A percentile compares a stretch with the other conserved stretches of the same genome.
phyloP scores from a whole-genome alignment of 768 basidiomycete genomes.

The Macrolepiota dolichaula region DNA sequence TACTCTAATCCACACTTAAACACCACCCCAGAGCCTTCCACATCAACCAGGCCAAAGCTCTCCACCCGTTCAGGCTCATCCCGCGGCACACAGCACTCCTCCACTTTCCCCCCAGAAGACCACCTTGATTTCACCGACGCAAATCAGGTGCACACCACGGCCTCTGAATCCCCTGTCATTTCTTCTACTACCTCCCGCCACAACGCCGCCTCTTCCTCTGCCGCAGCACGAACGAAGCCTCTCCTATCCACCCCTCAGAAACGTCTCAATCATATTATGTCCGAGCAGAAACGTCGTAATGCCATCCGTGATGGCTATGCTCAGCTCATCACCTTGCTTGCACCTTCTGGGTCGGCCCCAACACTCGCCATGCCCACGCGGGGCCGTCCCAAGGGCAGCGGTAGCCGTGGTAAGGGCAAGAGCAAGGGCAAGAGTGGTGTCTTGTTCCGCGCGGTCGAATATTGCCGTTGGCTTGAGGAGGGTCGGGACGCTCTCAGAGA shows the following conservation, averaged over 20 bases:
- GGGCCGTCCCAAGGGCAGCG: constrained; percentile 78
- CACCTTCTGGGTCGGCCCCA: constrained; percentile 68
- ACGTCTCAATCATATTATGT: constrained; percentile 90
- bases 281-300: constrained; percentile 90
- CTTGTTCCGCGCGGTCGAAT: constrained; percentile 82
- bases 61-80: constrained; percentile 25
- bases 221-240: constrained; percentile 46
- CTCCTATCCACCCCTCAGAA: constrained; percentile 84
- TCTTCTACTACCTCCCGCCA: constrained; percentile 17
- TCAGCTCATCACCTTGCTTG: constrained; percentile 76
- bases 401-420: constrained; percentile 59
- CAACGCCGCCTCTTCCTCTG: constrained; percentile 9
- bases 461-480: constrained; percentile 84
- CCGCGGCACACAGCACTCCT: constrained; percentile 21
- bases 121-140: constrained; percentile 18
- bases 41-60: constrained; percentile 29
- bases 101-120: constrained; percentile 19
- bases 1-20: constrained; percentile 49
- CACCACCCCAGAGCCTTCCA: constrained; percentile 39
- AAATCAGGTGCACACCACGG: constrained; percentile 22
- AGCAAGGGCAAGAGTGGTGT: constrained; percentile 90
- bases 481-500: constrained; percentile 65
- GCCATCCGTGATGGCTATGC: constrained; percentile 90
- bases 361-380: constrained; percentile 72
- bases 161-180: constrained; percentile 28